Conservation (phyloP, 805 yeast species). For the Wickerhamomyces pijperi region DNA sequence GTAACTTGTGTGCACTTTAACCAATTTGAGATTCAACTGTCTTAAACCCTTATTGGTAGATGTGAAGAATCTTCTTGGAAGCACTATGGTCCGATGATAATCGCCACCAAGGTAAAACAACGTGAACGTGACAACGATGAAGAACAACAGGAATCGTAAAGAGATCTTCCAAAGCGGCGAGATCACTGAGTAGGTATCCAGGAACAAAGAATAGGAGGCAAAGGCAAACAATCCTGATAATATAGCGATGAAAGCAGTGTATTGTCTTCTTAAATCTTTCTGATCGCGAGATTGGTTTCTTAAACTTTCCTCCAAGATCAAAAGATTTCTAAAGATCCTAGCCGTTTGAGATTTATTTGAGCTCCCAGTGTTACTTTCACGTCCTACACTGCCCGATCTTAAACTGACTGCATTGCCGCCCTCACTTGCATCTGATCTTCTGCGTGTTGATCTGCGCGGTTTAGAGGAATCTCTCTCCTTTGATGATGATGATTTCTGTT, state of each 20-base stretch:
- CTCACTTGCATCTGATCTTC: constrained; percentile 18
- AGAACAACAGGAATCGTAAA: constrained; percentile 44
- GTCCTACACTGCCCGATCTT: constrained; percentile 14
- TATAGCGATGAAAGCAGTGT: constrained; percentile 27
- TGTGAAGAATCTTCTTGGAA: constrained; percentile 67
- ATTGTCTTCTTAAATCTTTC: constrained; percentile 42
- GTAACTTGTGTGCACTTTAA: constrained; percentile 39
- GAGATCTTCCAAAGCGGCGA: constrained; percentile 26
- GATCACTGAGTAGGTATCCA: constrained; percentile 25
- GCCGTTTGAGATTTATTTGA: constrained; percentile 39
- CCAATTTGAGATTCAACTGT: constrained; percentile 69
- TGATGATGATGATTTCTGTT: constrained; percentile 1
- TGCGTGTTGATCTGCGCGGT: constrained; percentile 6
- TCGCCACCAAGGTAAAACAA: constrained; percentile 84
- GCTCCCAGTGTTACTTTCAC: constrained; percentile 13
- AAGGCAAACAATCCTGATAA: constrained; percentile 29
- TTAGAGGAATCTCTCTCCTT: neutral
- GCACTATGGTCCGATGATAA: constrained; percentile 72
- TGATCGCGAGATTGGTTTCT: constrained; percentile 74
- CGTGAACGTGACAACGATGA: constrained; percentile 54
- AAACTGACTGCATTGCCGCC: constrained; percentile 11
- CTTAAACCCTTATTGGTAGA: constrained; percentile 86
- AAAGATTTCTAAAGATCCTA: constrained; percentile 67
- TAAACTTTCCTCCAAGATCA: constrained; percentile 77
- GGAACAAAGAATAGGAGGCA: constrained; percentile 26